Conservation (phyloP, 164 flowering plant genomes). For the Tinospora cordifolia region DNA sequence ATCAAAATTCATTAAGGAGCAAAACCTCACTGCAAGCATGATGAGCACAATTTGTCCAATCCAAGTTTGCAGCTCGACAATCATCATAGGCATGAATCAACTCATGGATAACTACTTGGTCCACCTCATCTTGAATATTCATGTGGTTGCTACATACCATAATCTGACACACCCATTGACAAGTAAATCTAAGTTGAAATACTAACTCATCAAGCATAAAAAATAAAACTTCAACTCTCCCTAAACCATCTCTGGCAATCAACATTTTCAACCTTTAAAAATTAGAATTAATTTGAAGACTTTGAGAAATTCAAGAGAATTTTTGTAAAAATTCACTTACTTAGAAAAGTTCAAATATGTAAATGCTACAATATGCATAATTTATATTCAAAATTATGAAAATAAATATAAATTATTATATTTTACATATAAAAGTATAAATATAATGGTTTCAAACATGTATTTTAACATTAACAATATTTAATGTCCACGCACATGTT, state of each 20-base stretch:
- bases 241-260: neutral
- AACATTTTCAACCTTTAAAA: too few relatives aligned
- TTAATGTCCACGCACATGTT: too few relatives aligned
- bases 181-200: neutral
- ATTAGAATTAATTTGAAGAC: too few relatives aligned
- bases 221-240: neutral
- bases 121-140: constrained; percentile 78
- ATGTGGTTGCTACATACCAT: constrained; percentile 71
- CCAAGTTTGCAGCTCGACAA: constrained; percentile 77
- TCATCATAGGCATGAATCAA: constrained; percentile 94
- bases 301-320: too few relatives aligned
- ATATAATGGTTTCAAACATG: too few relatives aligned
- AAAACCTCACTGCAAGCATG: constrained; percentile 94
- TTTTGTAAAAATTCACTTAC: too few relatives aligned
- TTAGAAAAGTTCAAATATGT: too few relatives aligned
- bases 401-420: too few relatives aligned
- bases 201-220: neutral
- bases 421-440: too few relatives aligned
- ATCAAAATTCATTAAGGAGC: neutral
- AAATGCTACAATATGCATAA: too few relatives aligned
- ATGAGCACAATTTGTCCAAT: constrained; percentile 88
- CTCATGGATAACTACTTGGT: constrained; percentile 81
- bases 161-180: constrained; percentile 33
- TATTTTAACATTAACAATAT: too few relatives aligned
- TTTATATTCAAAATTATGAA: too few relatives aligned